Conservation (phyloP, 805 yeast species). For the Candida maesae region DNA sequence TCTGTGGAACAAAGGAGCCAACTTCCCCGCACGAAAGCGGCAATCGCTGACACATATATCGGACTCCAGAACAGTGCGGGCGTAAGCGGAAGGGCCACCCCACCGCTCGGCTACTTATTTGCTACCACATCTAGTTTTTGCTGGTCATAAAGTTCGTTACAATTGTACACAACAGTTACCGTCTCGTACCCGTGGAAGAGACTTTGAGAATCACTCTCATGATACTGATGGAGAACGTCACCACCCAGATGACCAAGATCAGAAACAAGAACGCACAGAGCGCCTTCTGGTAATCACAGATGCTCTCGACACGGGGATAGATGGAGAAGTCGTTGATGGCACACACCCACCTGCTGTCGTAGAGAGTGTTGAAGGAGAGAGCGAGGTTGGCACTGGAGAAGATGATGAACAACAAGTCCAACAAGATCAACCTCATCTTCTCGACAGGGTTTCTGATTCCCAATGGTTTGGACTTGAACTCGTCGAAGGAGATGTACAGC, state of each 20-base stretch:
- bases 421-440: slow-evolving; percentile 73
- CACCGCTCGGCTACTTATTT: no score
- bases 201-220: slow-evolving; percentile 76
- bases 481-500: slow-evolving; percentile 82
- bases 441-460: slow-evolving; percentile 85
- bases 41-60: no score
- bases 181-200: slow-evolving; percentile 7
- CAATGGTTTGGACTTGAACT: slow-evolving; percentile 85
- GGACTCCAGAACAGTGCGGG: no score
- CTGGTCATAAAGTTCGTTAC: no score
- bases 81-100: no score
- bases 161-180: no score
- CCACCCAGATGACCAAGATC: slow-evolving; percentile 75
- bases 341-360: slow-evolving; percentile 83
- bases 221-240: slow-evolving; percentile 79
- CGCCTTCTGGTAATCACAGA: slow-evolving; percentile 77
- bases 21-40: no score
- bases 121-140: no score
- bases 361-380: slow-evolving; percentile 77
- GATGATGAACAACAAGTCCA: slow-evolving; percentile 84
- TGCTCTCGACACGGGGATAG: slow-evolving; percentile 39
- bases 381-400: slow-evolving; percentile 86
- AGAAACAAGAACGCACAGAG: slow-evolving; percentile 76
- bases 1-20: no score
- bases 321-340: slow-evolving; percentile 18